Percentiles rank a stretch among this genome's conserved stretches.
Evolutionary conservation across 2,329 filamentous ascomycete species (phyloP).

Genomic region (Exophiala sp.): DNA sequence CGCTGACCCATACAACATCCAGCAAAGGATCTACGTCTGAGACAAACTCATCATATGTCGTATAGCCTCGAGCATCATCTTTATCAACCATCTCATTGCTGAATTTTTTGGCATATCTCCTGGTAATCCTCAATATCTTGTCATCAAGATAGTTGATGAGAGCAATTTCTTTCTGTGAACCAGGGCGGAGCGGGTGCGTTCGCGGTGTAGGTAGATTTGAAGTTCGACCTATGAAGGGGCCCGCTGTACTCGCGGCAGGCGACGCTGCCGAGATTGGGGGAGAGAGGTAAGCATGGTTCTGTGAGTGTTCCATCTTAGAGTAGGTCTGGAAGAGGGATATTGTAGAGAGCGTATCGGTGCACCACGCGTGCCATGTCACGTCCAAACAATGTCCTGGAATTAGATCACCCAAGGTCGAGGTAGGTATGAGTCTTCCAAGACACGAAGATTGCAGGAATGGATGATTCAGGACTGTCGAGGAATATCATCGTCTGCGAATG

Average conservation of each 20-base stretch:
- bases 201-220: conserved; percentile 50
- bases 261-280: conserved; percentile 23
- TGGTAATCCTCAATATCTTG: conserved; percentile 49
- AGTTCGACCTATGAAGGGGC: conserved; percentile 26
- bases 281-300: conserved; percentile 9
- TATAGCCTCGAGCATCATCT: conserved; percentile 51
- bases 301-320: conserved; percentile 6
- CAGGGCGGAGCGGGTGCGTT: conserved; percentile 50
- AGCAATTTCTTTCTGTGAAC: conserved; percentile 56
- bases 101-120: conserved; percentile 53
- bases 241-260: conserved; percentile 10
- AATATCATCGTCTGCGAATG: too few species aligned
- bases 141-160: conserved; percentile 58
- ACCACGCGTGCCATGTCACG: too few species aligned
- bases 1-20: conserved; percentile 80
- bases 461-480: too few species aligned
- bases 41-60: conserved; percentile 65
- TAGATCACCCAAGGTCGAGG: too few species aligned
- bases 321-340: too few species aligned
- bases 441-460: too few species aligned
- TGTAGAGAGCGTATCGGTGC: too few species aligned
- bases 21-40: conserved; percentile 71
- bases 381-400: too few species aligned
- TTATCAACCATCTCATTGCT: conserved; percentile 30
- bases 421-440: too few species aligned